Conservation (phyloP, 352 stramenopile species). For the Albugo candida region DNA sequence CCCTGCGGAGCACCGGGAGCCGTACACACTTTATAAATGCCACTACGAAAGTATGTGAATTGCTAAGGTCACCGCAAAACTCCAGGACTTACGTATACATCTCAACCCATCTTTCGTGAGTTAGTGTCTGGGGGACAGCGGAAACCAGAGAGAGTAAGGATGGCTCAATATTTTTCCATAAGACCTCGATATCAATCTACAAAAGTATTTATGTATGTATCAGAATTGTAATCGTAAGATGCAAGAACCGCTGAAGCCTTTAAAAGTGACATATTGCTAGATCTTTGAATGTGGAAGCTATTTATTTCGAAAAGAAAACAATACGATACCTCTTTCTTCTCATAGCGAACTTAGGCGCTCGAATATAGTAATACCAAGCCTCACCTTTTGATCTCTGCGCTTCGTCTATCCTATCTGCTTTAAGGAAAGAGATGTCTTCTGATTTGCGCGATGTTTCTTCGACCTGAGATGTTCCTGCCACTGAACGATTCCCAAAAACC, state of each 20-base stretch:
- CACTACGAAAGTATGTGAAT: slow-evolving; percentile 11
- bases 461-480: slow-evolving; percentile 56
- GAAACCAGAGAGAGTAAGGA: slow-evolving; percentile 56
- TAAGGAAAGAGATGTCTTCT: slow-evolving; percentile 14
- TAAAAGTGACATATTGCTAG: too few species aligned
- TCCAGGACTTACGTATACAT: slow-evolving; percentile 67
- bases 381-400: slow-evolving; percentile 8
- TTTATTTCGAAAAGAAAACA: too few species aligned
- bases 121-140: slow-evolving; percentile 36
- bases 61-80: neutral
- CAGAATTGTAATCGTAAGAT: too few species aligned
- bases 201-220: too few species aligned
- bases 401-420: slow-evolving; percentile 2
- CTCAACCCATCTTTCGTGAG: slow-evolving; percentile 67
- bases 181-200: slow-evolving; percentile 71
- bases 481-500: slow-evolving; percentile 46
- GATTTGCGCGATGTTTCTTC: slow-evolving; percentile 65
- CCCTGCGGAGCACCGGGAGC: slow-evolving; percentile 59
- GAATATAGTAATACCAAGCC: too few species aligned
- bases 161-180: slow-evolving; percentile 69
- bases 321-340: too few species aligned
- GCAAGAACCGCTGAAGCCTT: too few species aligned
- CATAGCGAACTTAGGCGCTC: too few species aligned
- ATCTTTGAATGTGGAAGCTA: too few species aligned
- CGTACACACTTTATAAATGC: slow-evolving; percentile 80